phyloP scores from a whole-genome alignment of 176 grass and related monocot genomes.

The Saccharum spontaneum region DNA sequence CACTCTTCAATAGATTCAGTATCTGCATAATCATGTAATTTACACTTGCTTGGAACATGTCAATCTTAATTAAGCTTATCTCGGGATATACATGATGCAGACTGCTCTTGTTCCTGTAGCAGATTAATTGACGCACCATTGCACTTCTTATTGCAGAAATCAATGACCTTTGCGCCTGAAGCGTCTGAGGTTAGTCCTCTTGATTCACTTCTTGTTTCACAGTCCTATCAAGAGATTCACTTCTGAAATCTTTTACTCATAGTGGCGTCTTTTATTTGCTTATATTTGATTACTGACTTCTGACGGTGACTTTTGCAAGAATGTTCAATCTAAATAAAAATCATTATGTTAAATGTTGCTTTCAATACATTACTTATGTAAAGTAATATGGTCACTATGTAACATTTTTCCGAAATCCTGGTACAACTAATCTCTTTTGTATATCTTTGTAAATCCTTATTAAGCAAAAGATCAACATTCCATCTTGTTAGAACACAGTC shows the following conservation, averaged over 20 bases:
- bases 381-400: background rate
- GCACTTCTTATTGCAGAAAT: constrained; percentile 62
- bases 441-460: background rate
- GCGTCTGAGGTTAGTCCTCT: constrained; percentile 63
- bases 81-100: constrained; percentile 14
- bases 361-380: constrained; percentile 1
- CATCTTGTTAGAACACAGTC: constrained; percentile 13
- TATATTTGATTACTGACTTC: background rate
- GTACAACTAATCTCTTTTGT: background rate
- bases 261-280: background rate
- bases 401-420: background rate
- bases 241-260: constrained; percentile 15
- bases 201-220: constrained; percentile 19
- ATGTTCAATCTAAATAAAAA: constrained; percentile 15
- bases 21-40: constrained; percentile 1
- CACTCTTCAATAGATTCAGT: background rate
- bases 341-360: constrained; percentile 7
- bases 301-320: background rate
- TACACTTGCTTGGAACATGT: background rate
- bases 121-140: constrained; percentile 16
- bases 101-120: constrained; percentile 20
- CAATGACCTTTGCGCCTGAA: constrained; percentile 59
- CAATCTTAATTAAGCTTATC: constrained; percentile 29
- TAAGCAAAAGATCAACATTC: background rate
- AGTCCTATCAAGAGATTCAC: constrained; percentile 1